A percentile compares a stretch with the other conserved stretches of the same genome.
Evolutionary conservation across 2,329 filamentous ascomycete genomes (phyloP).

Genomic region (Ophiocordyceps camponoti-leonardi): DNA sequence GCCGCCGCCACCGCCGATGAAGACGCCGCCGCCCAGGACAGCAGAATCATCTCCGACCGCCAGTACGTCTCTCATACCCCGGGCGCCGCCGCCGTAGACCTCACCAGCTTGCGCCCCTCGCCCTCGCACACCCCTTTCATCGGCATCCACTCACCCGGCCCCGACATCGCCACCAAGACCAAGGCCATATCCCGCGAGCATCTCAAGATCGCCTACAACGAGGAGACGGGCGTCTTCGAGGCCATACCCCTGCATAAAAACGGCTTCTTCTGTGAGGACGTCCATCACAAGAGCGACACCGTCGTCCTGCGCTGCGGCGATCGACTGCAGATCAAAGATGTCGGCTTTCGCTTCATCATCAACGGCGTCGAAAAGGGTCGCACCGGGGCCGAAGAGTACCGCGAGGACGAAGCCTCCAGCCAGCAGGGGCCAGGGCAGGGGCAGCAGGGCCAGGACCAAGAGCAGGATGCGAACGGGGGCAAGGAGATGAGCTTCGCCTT

Average conservation of each 20-base stretch:
- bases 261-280: constrained; percentile 50
- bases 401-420: constrained; percentile 32
- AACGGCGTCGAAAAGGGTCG: constrained; percentile 42
- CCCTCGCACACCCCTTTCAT: constrained; percentile 47
- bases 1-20: too few relatives aligned
- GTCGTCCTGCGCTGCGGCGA: constrained; percentile 46
- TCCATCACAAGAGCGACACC: constrained; percentile 34
- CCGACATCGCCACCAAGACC: constrained; percentile 42
- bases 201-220: constrained; percentile 54
- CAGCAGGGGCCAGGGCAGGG: too few relatives aligned
- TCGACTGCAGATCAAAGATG: constrained; percentile 53
- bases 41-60: constrained; percentile 35
- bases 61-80: constrained; percentile 45
- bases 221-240: constrained; percentile 44
- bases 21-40: constrained; percentile 24
- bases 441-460: too few relatives aligned
- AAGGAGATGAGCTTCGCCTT: constrained; percentile 63
- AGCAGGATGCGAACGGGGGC: constrained; percentile 35
- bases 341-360: constrained; percentile 51
- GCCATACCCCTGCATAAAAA: constrained; percentile 45
- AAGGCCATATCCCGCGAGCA: constrained; percentile 61
- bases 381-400: constrained; percentile 38
- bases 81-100: constrained; percentile 40
- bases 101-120: constrained; percentile 41
- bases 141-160: constrained; percentile 53